Base-by-base conservation (phyloP, 2,329 filamentous ascomycete species). In the Penicillium palitans region DNA sequence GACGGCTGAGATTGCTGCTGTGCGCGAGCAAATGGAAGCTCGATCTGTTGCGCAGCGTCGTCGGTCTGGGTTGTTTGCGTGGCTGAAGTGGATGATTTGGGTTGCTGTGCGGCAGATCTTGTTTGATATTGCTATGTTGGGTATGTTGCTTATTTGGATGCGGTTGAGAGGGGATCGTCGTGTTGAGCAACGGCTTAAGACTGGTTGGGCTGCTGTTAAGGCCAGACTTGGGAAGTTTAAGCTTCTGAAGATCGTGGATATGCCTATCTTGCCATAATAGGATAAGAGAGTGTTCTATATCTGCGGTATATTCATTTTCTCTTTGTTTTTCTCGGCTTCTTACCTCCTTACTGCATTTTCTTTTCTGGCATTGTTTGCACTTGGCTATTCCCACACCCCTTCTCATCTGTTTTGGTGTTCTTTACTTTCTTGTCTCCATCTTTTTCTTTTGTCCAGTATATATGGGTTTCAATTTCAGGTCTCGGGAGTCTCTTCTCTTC, bases 1-100 rank as follows among this genome's bases (percentile, higher is more conserved):
- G 78, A 96, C 93, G 6, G 90, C 92, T 17, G 95, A 99, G 76
- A 86, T 99, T 33, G 93, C 95, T 1, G 95, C 95, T 0, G 77
- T 98, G 61, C 85, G 95, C 37, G 95, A 99, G 76, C 93, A 98
- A 72, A 89, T 98, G 65, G 89, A 91, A 54, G 84, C 86, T 0
- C 87, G 90, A 0, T 83, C 90, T 13, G 85, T 93, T 64, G 89
- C 89, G 78, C 84, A 85, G 61, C 83, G 84, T 65, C 87, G 83
- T 65, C 84, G 85, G 61, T 84, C 84, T 61, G 87, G 84, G 54
- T 74, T 90, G 25, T 82, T 85, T 49, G 83, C 87, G 1, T 96
- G 91, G 90, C 49, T 88, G 1, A 80, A 84, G 45, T 91, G 91
- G 84, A 66, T 88, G 4, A 72, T 89, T 0, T 93, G 89, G 89